Evolutionary conservation across 768 basidiomycete genomes (phyloP), one percentile per base, ranked within the genome.

Genomic region (Trametes maxima): DNA sequence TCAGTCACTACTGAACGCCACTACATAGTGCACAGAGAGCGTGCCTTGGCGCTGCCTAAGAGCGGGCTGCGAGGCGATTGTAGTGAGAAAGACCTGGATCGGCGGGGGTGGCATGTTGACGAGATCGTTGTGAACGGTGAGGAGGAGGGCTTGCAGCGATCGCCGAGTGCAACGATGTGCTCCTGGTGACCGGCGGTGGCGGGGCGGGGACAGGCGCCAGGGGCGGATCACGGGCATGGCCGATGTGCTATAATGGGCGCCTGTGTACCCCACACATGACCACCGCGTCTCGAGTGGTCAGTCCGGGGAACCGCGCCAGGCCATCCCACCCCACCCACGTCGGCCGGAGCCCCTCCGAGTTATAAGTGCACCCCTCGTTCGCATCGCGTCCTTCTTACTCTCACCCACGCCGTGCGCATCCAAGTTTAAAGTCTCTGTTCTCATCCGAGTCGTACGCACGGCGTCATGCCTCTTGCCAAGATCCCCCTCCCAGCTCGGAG

Each of bases 11-110:
- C 40, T 11, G 40, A 42, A 42, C 5, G 12, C 40, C 14, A 4
- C 40, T 14, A 3, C n/a, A 13, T 13, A 13, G 40, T n/a, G 3
- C 21, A n/a, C 44, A 11, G 44, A 4, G 19, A 10, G 17, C 47
- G 14, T 46, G 87, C 92, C 91, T 84, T 94, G 92, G 24, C 90
- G 85, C 67, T 89, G 85, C 65, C 92, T 79, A 62, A 94, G 79
- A 52, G 83, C 82, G 1, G 89, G 85, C 69, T 92, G 88, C 49
- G 90, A 90, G 2, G 88, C 89, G 64, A 94, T 94, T 16, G 93
- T 94, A n/a, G 93, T 94, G 56, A 94, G 81, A 72, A 92, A 94
- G 42, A 90, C 70, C 67, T 89, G 85, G 60, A 94, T 87, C 8
- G 92, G 92, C 6, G 92, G 92, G n/a, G 91, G 84, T 54, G 87